Conservation (phyloP, 345 rosid species). For the Cardiospermum halicacabum region DNA sequence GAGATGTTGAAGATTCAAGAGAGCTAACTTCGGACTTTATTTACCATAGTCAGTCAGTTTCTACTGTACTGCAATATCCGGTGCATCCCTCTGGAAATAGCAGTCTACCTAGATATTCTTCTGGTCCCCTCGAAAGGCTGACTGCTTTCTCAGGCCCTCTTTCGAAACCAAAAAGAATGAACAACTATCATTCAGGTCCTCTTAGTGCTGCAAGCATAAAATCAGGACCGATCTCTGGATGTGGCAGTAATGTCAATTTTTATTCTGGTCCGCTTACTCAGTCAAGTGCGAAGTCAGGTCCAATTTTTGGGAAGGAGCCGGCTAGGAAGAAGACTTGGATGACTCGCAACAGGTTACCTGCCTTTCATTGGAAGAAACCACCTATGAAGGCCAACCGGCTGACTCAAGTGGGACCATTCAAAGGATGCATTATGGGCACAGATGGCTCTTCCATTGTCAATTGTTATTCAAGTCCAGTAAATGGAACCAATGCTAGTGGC, state of each 20-base stretch:
- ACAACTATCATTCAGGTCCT: slow-evolving; percentile 80
- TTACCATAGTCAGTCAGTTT: slow-evolving; percentile 62
- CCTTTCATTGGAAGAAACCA: slow-evolving; percentile 42
- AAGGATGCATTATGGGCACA: slow-evolving; percentile 54
- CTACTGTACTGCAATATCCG: slow-evolving; percentile 50
- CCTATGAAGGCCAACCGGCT: slow-evolving; percentile 42
- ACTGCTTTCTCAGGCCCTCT: slow-evolving; percentile 41
- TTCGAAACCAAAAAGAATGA: slow-evolving; percentile 38
- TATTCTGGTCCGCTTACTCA: slow-evolving; percentile 65
- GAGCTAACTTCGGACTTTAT: slow-evolving; percentile 46
- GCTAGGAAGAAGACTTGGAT: slow-evolving; percentile 53
- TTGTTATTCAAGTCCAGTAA: slow-evolving; percentile 27
- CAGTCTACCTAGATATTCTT: slow-evolving; percentile 59
- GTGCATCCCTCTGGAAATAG: slow-evolving; percentile 47
- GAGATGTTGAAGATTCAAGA: slow-evolving; percentile 40
- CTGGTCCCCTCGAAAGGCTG: slow-evolving; percentile 67
- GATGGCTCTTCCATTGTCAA: slow-evolving; percentile 38
- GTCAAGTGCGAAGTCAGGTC: slow-evolving; percentile 56
- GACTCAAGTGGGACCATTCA: slow-evolving; percentile 87
- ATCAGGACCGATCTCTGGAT: slow-evolving; percentile 41
- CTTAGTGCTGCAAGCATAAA: slow-evolving; percentile 44
- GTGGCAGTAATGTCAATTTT: slow-evolving; percentile 35
- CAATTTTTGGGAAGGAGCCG: slow-evolving; percentile 39
- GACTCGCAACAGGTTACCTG: slow-evolving; percentile 36
- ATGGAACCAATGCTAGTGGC: slow-evolving; percentile 38